phyloP scores from a whole-genome alignment of 2,329 filamentous ascomycete species.

The Sphaerostilbella broomeana region DNA sequence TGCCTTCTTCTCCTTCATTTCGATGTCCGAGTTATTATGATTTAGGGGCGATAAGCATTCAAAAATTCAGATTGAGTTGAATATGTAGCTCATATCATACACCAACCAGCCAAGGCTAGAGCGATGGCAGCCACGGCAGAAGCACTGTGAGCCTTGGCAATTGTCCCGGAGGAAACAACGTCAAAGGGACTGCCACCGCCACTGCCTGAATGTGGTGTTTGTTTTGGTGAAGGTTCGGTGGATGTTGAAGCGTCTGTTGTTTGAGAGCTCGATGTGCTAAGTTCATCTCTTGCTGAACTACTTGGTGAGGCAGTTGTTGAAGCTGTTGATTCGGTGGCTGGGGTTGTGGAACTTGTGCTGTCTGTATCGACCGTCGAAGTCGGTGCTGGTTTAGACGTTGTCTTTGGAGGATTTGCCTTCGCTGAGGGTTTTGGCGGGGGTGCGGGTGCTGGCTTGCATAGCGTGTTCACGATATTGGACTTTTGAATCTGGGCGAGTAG shows the following conservation, averaged over 20 bases:
- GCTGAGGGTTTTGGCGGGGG: not conserved
- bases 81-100: no score
- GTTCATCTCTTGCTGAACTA: not conserved
- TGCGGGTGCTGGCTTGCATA: not conserved
- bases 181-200: constrained; percentile 21
- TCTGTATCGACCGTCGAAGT: not conserved
- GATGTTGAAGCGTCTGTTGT: not conserved
- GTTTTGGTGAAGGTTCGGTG: constrained; percentile 2
- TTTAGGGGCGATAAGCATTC: no score
- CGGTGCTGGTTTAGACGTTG: not conserved
- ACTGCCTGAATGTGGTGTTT: constrained; percentile 14
- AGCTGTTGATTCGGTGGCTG: not conserved
- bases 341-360: not conserved
- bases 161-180: constrained; percentile 3
- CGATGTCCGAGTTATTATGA: no score
- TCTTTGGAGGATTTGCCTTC: not conserved
- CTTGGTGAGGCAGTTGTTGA: not conserved
- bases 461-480: not conserved
- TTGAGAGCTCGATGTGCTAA: not conserved
- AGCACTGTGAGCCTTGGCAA: no score
- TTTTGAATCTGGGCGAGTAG: constrained; percentile 3
- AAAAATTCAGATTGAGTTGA: no score
- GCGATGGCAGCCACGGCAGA: no score
- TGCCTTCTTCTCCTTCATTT: no score
- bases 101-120: no score